A percentile compares a stretch with the other conserved stretches of the same genome.
These are phyloP conservation scores for Voacanga thouarsii DNA, from an alignment of 257 asterid genomes.

Conservation along the genomic window DNA sequence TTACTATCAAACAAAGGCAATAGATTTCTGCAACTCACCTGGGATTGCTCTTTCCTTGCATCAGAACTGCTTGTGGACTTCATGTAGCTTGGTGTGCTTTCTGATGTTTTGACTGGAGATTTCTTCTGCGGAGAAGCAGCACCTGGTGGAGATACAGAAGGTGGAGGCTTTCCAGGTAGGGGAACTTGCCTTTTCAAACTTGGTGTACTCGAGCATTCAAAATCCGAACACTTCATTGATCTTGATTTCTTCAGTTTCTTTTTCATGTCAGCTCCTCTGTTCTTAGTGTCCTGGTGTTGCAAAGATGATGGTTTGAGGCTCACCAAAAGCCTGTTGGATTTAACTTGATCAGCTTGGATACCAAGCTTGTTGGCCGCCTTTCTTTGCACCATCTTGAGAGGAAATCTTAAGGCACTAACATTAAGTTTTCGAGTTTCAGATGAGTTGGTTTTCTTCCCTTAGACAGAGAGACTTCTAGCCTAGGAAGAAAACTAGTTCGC, in stretches of 20 bases:
- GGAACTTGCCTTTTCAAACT: constrained; percentile 22
- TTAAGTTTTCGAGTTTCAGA: constrained; percentile 6
- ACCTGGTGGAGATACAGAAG: constrained; percentile 5
- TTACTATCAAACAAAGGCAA: constrained; percentile 24
- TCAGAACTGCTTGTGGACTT: constrained; percentile 77
- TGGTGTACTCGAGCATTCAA: constrained; percentile 19
- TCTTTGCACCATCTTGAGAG: constrained; percentile 74
- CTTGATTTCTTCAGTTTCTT: constrained; percentile 81
- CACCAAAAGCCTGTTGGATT: constrained; percentile 26
- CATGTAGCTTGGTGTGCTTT: constrained; percentile 71
- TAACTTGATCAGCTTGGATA: constrained; percentile 37
- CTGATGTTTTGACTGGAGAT: constrained; percentile 6
- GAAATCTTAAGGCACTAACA: constrained; percentile 28
- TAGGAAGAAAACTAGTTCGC: constrained; percentile 23
- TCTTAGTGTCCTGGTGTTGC: constrained; percentile 44
- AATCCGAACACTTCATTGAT: constrained; percentile 33
- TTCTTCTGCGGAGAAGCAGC: constrained; percentile 24
- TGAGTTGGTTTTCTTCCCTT: constrained; percentile 9
- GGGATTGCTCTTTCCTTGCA: constrained; percentile 62
- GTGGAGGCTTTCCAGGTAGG: constrained; percentile 38
- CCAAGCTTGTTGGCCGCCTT: constrained; percentile 42
- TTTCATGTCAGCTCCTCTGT: constrained; percentile 48
- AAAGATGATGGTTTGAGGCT: constrained; percentile 36
- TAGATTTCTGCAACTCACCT: constrained; percentile 40
- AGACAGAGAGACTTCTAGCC: constrained; percentile 14